Conservation (phyloP, 2,329 filamentous ascomycete genomes). For the Leptographium procerum region DNA sequence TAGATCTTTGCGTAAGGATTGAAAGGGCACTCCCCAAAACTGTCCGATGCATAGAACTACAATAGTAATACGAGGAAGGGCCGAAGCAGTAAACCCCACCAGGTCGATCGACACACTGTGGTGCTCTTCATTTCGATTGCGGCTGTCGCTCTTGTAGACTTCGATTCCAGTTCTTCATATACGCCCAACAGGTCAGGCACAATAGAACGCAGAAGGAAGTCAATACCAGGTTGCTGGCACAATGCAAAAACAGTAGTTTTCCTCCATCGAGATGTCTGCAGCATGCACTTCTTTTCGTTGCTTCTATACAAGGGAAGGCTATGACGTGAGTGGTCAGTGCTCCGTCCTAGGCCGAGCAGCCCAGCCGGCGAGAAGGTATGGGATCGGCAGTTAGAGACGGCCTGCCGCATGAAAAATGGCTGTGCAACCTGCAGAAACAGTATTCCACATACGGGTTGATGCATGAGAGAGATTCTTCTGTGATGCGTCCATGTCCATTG, state of each 20-base stretch:
- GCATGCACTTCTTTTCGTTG: background rate
- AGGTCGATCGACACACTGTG: background rate
- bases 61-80: background rate
- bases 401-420: background rate
- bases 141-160: background rate
- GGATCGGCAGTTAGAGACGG: background rate
- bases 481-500: background rate
- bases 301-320: background rate
- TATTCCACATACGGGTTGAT: too few species aligned
- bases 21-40: background rate
- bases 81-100: background rate
- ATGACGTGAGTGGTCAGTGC: background rate
- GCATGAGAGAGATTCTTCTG: too few species aligned
- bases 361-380: background rate
- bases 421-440: background rate
- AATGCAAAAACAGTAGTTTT: too few species aligned
- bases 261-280: too few species aligned
- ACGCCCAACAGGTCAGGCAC: background rate
- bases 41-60: background rate
- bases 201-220: background rate
- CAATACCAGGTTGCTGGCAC: background rate
- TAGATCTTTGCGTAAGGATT: background rate
- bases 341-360: background rate
- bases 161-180: background rate
- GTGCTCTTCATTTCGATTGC: background rate